Percentiles rank a stretch among this genome's conserved stretches.
phyloP scores from a whole-genome alignment of 2,329 filamentous ascomycete genomes.

The Scedosporium boydii region DNA sequence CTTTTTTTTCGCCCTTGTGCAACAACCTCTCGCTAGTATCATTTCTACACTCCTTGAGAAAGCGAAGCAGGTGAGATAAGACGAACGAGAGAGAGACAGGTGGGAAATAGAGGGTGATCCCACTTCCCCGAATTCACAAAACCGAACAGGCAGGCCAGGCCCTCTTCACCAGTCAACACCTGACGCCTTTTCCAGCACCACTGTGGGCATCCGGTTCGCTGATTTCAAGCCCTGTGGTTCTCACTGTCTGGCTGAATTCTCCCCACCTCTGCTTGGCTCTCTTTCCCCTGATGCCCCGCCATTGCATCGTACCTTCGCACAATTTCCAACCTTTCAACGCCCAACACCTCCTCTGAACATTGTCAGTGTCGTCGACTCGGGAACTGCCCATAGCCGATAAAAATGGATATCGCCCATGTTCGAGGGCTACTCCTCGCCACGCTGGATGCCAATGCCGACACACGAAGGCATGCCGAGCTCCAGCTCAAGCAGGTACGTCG shows the following conservation, averaged over 20 bases:
- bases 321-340: neutral
- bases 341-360: neutral
- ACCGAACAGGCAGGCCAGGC: neutral
- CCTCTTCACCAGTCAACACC: neutral
- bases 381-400: neutral
- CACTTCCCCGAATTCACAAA: neutral
- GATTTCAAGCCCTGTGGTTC: neutral
- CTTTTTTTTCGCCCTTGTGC: neutral
- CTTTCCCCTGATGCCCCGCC: conserved; percentile 1
- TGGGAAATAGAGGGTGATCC: neutral
- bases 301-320: conserved; percentile 5
- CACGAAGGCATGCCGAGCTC: conserved; percentile 66
- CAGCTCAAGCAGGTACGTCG: conserved; percentile 69
- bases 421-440: conserved; percentile 70
- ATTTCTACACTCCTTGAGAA: neutral
- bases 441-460: conserved; percentile 64
- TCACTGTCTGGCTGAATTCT: neutral
- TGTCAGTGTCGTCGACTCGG: neutral
- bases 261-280: neutral
- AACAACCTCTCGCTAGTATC: neutral
- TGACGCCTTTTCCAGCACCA: neutral
- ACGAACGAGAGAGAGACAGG: neutral
- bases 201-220: neutral
- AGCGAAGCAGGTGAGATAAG: neutral
- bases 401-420: conserved; percentile 66